Base-by-base conservation (phyloP, 495 filamentous ascomycete genomes). In the Aspergillus steynii region DNA sequence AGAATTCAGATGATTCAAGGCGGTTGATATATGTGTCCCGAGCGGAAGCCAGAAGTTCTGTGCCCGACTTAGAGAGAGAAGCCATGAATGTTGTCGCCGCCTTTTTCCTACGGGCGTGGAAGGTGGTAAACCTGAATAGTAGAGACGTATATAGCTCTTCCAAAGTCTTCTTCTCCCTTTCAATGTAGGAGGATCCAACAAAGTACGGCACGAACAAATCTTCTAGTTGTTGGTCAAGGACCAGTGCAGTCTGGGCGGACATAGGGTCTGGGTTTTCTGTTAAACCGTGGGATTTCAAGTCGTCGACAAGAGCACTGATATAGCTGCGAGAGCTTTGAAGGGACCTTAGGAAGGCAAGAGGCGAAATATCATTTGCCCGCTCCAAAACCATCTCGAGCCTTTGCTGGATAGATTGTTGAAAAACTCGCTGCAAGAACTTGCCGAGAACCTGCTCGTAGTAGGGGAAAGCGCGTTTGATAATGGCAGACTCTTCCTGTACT, bases 361-460 rank as follows among this genome's bases (percentile, higher is more conserved):
- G 92, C 1, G 96, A 98, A 47, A 97, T 86, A 7, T 87, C 87
- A 64, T 89, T 90, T 12, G 96, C 94, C 74, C 96, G 97, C 60
- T 96, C 92, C 49, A 99, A 80, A 8, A 99, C 93, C 90, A 96
- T 92, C 66, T 99, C 96, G 12, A 99, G 81, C 3, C 93, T 82
- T 73, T 98, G 95, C 70, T 98, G 96, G 62, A 99, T 89, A 2
- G 94, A 97, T 71, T 99, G 96, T 70, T 99, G 94, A 71, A 98
- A 99, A 5, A 99, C 88, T 34, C 96, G 85, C 73, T 98, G 96
- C 29, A 98, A 76, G 64, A 99, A 99, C 61, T 91, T 91, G 45
- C 86, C 85, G 50, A 99, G 77, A 5, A 99, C 96, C 56, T 93
- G 91, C 51, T 99, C 96, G 65, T 96, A 91, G 74, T 92, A 98